Percentiles rank a stretch among this genome's conserved stretches.
Conservation (phyloP, 768 basidiomycete genomes). For the Pisolithus marmoratus region DNA sequence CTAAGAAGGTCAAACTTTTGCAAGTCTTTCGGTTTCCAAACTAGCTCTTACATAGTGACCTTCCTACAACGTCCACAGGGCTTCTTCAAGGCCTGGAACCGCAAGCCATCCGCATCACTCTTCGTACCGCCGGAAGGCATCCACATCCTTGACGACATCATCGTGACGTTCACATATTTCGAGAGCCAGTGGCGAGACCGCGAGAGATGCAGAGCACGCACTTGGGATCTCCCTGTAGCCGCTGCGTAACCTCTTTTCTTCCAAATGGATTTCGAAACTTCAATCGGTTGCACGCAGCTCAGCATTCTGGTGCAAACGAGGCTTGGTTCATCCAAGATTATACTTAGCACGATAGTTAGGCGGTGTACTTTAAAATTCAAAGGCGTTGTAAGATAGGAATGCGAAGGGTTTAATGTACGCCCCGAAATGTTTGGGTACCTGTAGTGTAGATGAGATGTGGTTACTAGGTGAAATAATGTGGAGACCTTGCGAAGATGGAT, state of each 20-base stretch:
- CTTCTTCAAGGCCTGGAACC: constrained; percentile 10
- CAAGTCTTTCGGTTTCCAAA: too few species aligned
- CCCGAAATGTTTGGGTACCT: not conserved
- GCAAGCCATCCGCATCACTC: constrained; percentile 17
- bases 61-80: constrained; percentile 16
- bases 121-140: constrained; percentile 24
- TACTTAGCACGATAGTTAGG: too few species aligned
- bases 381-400: not conserved
- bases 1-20: too few species aligned
- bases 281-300: not conserved
- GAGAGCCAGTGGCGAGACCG: constrained; percentile 25
- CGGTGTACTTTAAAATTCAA: not conserved
- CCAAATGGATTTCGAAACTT: too few species aligned
- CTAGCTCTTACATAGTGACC: constrained; percentile 26
- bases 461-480: not conserved
- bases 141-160: constrained; percentile 29
- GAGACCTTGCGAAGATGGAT: not conserved
- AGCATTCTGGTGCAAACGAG: not conserved
- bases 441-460: not conserved
- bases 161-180: constrained; percentile 33
- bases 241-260: not conserved
- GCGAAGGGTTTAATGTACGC: not conserved
- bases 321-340: not conserved
- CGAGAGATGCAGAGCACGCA: constrained; percentile 12
- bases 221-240: constrained; percentile 6